Base-by-base conservation (phyloP, 371 early-diverging fungal species). In the Haplosporangium sp. region DNA sequence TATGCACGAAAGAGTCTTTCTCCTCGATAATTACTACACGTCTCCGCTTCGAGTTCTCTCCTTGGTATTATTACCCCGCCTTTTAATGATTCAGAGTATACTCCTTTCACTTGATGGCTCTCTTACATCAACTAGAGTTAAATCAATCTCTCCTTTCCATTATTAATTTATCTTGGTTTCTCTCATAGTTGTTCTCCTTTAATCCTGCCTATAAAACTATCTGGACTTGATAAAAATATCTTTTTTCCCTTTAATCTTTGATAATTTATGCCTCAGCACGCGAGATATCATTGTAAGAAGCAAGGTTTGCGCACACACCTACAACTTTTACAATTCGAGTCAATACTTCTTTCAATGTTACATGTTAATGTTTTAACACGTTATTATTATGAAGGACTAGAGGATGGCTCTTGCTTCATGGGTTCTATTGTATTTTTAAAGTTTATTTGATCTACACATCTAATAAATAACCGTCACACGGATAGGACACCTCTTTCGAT, bases 401-500 rank as follows among this genome's bases (percentile, higher is more conserved):
- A 27, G 27, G 27, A 27, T 27, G 27, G 27, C 27, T 27, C 27
- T 27, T 27, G 27, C 27, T 10, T 45, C 45, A 15, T 45, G 45
- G 45, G 15, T 27, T 27, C 27, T 27, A 1, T 27, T 45, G 45
- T 45, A 45, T 44, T 44, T 4, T 3, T 10, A 10, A 15, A 45
- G 45, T 45, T 45, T 45, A 13, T n/a, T 50, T 17, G 15, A 50
- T 50, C n/a, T 50, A 15, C 7, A n/a, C n/a, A 17, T 44, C 58
- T 61, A 81, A 50, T 74, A 81, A 34, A 74, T 74, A 19, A 81
- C 62, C 9, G 72, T 74, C 0, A 72, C 63, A 11, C 75, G 65
- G 13, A 81, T 68, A 11, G 72, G 81, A 55, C 81, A 81, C 48
- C 75, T 53, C 61, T 47, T 74, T 44, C 81, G 53, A 52, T 65